A percentile compares a stretch with the other conserved stretches of the same genome.
Conservation (phyloP, 2,329 filamentous ascomycete species). For the Fonsecaea monophora region DNA sequence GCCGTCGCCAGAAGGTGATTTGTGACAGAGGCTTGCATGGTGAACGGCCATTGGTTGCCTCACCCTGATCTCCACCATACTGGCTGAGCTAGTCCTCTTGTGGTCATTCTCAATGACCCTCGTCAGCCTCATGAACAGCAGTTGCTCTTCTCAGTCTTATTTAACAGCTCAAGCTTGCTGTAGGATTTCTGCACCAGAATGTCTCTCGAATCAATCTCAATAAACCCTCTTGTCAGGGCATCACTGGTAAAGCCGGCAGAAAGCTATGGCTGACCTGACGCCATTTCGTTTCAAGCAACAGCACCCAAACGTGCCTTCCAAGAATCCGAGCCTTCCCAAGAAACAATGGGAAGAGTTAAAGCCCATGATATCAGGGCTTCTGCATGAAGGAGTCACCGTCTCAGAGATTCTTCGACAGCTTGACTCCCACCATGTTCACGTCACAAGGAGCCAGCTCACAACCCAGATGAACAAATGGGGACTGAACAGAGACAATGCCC, state of each 20-base stretch:
- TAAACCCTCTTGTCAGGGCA: background rate
- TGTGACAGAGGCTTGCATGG: background rate
- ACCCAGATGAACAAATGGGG: slow-evolving; percentile 1
- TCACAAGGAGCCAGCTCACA: background rate
- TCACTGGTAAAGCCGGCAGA: background rate
- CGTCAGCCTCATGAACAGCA: background rate
- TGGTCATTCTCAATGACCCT: background rate
- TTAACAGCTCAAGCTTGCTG: background rate
- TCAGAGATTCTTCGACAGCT: background rate
- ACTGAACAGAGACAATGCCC: background rate
- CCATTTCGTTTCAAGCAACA: background rate
- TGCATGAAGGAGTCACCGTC: background rate
- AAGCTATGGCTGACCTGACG: background rate
- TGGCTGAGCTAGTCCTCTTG: background rate
- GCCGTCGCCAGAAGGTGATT: background rate
- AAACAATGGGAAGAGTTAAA: background rate
- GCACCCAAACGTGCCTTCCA: background rate
- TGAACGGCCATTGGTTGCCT: background rate
- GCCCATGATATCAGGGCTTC: background rate
- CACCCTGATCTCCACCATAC: background rate
- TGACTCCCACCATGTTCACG: background rate
- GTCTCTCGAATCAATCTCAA: background rate
- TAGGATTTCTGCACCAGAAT: background rate
- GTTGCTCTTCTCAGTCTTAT: background rate
- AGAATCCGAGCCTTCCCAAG: slow-evolving; percentile 1